phyloP scores from a whole-genome alignment of 108 stramenopile genomes.

The Conticribra guillardii region DNA sequence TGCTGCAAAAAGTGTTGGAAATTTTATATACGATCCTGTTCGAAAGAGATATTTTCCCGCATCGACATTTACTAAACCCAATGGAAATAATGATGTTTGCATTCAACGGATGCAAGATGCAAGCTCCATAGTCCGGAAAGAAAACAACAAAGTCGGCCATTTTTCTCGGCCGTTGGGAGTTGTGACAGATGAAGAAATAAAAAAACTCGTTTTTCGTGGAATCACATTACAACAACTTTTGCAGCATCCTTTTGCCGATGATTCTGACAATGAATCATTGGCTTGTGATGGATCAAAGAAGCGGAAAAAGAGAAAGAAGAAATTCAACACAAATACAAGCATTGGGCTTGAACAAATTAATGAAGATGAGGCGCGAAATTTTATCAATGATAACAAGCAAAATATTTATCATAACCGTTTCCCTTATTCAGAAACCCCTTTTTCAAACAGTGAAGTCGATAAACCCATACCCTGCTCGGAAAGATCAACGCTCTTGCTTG shows the following conservation, averaged over 20 bases:
- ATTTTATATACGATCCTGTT: slow-evolving; percentile 35
- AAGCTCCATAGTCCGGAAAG: background rate
- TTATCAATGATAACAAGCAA: too few relatives aligned
- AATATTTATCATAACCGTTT: too few relatives aligned
- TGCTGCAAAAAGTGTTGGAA: slow-evolving; percentile 8
- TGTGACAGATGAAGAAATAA: slow-evolving; percentile 7
- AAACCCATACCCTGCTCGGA: slow-evolving; percentile 25
- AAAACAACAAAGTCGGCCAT: background rate
- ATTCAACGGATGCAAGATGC: slow-evolving; percentile 24
- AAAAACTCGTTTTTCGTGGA: slow-evolving; percentile 25
- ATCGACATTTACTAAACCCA: slow-evolving; percentile 21
- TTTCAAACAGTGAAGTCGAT: too few relatives aligned
- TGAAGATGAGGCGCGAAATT: too few relatives aligned
- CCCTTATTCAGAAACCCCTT: too few relatives aligned
- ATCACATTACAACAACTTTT: background rate
- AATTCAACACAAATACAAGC: background rate
- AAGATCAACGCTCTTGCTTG: slow-evolving; percentile 20
- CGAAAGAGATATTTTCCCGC: slow-evolving; percentile 37
- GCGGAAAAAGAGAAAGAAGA: slow-evolving; percentile 13
- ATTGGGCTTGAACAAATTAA: too few relatives aligned
- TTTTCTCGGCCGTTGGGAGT: background rate
- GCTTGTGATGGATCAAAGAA: background rate
- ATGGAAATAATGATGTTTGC: slow-evolving; percentile 36
- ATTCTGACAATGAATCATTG: background rate
- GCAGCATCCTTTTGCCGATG: background rate